Conservation (phyloP, 2,329 filamentous ascomycete genomes). For the Zymoseptoria passerinii region DNA sequence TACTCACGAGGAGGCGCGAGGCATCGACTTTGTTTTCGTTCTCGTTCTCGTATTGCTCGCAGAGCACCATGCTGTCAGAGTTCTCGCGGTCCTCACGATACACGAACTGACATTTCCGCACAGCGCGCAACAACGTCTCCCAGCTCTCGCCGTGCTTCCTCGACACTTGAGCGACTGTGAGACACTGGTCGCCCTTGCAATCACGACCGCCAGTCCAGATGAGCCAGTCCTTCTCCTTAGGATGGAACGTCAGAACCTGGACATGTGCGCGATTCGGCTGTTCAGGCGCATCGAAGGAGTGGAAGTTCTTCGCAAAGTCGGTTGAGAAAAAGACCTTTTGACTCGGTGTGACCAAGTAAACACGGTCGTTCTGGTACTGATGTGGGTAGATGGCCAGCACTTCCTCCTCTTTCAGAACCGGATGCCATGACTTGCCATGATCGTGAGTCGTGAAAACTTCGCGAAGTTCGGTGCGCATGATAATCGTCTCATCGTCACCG, state of each 20-base stretch:
- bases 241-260: conserved; percentile 69
- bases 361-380: conserved; percentile 69
- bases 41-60: conserved; percentile 55
- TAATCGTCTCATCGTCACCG: conserved; percentile 63
- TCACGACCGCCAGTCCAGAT: conserved; percentile 73
- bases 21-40: conserved; percentile 45
- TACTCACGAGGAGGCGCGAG: conserved; percentile 63
- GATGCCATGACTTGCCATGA: conserved; percentile 80
- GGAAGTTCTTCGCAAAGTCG: conserved; percentile 66
- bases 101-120: conserved; percentile 80
- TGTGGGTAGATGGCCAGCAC: conserved; percentile 69
- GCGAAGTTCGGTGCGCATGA: conserved; percentile 51
- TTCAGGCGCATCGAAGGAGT: conserved; percentile 62
- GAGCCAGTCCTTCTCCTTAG: conserved; percentile 77
- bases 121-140: conserved; percentile 65
- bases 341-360: conserved; percentile 71
- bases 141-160: conserved; percentile 70
- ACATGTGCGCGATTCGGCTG: conserved; percentile 44
- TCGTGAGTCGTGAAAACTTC: conserved; percentile 69
- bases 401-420: conserved; percentile 52
- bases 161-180: conserved; percentile 65
- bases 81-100: conserved; percentile 52
- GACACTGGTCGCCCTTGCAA: conserved; percentile 59
- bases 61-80: conserved; percentile 56
- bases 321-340: conserved; percentile 70